A percentile compares a stretch with the other conserved stretches of the same genome.
phyloP scores from a whole-genome alignment of 2,329 filamentous ascomycete genomes.

The Trichophaea hybrida region DNA sequence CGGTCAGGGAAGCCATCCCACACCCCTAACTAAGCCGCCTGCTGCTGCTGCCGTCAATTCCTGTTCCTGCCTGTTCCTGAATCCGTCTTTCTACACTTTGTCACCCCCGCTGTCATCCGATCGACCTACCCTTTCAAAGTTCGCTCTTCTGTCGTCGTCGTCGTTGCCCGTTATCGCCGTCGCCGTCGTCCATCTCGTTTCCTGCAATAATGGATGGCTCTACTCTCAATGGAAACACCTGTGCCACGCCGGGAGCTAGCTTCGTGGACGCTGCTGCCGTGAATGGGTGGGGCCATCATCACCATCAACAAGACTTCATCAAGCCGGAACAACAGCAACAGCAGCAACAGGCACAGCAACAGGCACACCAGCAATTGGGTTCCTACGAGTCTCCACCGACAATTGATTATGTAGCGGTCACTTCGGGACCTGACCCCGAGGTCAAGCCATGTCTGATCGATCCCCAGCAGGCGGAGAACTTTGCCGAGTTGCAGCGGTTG shows the following conservation, averaged over 20 bases:
- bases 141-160: neutral
- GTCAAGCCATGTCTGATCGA: neutral
- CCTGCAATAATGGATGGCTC: slow-evolving; percentile 1
- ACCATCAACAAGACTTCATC: neutral
- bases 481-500: slow-evolving; percentile 16
- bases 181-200: neutral
- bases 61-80: neutral
- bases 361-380: neutral
- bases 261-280: neutral
- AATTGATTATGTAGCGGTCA: neutral
- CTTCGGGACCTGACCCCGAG: neutral
- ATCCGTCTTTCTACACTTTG: neutral
- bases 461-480: neutral
- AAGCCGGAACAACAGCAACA: neutral
- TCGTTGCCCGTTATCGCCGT: neutral
- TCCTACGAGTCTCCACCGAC: neutral
- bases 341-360: neutral
- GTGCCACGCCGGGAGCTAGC: neutral
- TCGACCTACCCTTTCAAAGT: neutral
- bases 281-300: neutral
- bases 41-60: neutral
- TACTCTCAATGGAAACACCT: slow-evolving; percentile 1
- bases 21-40: neutral
- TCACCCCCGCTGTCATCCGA: neutral
- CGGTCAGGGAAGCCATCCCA: neutral